phyloP scores from a whole-genome alignment of 2,329 filamentous ascomycete genomes.

The Aureobasidium sp. region DNA sequence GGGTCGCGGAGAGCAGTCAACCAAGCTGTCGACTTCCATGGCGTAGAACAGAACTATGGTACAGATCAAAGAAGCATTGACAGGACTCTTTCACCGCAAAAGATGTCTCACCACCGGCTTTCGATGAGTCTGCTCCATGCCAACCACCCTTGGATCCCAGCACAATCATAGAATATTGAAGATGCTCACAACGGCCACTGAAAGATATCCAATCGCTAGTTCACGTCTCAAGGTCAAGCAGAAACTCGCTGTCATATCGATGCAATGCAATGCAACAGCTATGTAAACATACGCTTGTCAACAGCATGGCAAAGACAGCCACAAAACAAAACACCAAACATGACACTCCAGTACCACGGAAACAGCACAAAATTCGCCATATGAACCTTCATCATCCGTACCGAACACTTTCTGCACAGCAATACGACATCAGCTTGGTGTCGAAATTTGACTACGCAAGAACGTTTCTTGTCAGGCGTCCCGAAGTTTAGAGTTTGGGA shows the following conservation, averaged over 20 bases:
- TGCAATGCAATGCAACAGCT: background rate
- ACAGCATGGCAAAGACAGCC: background rate
- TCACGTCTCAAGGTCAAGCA: background rate
- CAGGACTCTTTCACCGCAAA: background rate
- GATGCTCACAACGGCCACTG: background rate
- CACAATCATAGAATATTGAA: background rate
- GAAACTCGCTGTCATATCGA: background rate
- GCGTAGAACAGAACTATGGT: background rate
- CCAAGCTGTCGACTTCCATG: background rate
- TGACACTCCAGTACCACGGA: background rate
- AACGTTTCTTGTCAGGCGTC: constrained; percentile 12
- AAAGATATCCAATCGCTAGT: background rate
- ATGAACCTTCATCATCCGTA: background rate
- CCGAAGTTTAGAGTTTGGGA: background rate
- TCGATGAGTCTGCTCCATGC: background rate
- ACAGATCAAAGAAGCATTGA: background rate
- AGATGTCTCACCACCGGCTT: background rate
- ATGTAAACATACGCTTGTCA: background rate
- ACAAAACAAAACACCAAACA: background rate
- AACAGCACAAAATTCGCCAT: background rate
- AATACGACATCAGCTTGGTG: background rate
- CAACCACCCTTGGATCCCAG: background rate
- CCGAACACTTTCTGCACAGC: background rate
- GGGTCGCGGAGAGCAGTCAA: background rate
- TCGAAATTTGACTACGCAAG: background rate